Base-by-base conservation (phyloP, 352 stramenopile genomes). In the Pythium aphanidermatum region DNA sequence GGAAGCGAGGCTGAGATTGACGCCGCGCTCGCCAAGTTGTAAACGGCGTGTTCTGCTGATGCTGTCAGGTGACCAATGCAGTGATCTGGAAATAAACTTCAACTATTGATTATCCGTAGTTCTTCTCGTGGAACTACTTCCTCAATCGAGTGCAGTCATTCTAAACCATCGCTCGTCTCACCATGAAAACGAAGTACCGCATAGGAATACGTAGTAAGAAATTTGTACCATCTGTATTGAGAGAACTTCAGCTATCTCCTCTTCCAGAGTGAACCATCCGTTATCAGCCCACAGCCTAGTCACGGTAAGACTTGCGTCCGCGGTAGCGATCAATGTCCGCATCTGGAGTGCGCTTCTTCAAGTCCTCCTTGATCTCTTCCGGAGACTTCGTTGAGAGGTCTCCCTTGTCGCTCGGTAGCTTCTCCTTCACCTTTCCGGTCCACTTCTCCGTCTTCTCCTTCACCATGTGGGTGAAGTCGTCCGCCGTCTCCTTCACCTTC, bases 21-120 rank as follows among this genome's bases (percentile, higher is more conserved):
- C 33, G 59, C 61, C 23, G 61, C 70, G 46, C 57, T 87, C 27
- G 68, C 68, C 40, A 85, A 85, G 58, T 46, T 82, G 63, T 87
- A 75, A 78, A n/a, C n/a, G n/a, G n/a, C n/a, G n/a, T n/a, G n/a
- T n/a, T n/a, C n/a, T n/a, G n/a, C n/a, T n/a, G n/a, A n/a, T n/a
- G n/a, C n/a, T n/a, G n/a, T n/a, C n/a, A n/a, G n/a, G n/a, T n/a
- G n/a, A n/a, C n/a, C n/a, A n/a, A n/a, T n/a, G n/a, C n/a, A n/a
- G n/a, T n/a, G n/a, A n/a, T n/a, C n/a, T n/a, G n/a, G 32, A 55
- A 55, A 55, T 55, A 25, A 38, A 57, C 39, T 57, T 49, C 17
- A 45, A 33, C 24, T 57, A 57, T 50, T 57, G 49, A 45, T 50
- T 33, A 21, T 30, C 20, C n/a, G n/a, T n/a, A n/a, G n/a, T n/a